These are phyloP conservation scores for Gossypium davidsonii DNA, from an alignment of 441 rosid species.

Conservation along the genomic window DNA sequence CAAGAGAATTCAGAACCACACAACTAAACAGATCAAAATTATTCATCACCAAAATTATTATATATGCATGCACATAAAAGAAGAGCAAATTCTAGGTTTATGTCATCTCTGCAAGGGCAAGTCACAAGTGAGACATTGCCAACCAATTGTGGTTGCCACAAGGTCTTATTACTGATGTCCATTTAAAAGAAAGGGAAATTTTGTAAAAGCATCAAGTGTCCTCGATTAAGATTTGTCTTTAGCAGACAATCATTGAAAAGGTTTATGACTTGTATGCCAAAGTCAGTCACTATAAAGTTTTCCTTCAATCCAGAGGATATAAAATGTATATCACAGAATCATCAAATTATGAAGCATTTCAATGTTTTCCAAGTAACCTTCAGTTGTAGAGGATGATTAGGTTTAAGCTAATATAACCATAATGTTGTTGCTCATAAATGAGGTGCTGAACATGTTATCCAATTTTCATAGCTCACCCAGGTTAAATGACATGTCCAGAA, in stretches of 20 bases:
- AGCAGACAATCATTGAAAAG: background rate
- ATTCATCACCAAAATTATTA: background rate
- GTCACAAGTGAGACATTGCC: background rate
- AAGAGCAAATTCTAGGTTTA: background rate
- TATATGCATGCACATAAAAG: background rate
- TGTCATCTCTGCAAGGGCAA: background rate
- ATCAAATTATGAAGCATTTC: slow-evolving; percentile 8
- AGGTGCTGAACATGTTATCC: slow-evolving; percentile 1
- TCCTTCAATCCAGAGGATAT: slow-evolving; percentile 1
- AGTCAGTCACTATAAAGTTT: background rate
- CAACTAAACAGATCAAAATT: slow-evolving; percentile 3
- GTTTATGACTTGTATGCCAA: background rate
- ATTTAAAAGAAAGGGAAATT: background rate
- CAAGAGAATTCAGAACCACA: slow-evolving; percentile 10
- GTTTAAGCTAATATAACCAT: background rate
- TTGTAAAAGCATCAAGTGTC: background rate
- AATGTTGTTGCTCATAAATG: slow-evolving; percentile 2
- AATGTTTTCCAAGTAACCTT: background rate
- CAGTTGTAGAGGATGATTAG: background rate
- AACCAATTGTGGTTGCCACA: background rate
- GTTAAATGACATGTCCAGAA: background rate
- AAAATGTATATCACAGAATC: background rate
- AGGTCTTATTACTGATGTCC: background rate
- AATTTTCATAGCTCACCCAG: background rate
- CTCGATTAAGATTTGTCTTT: background rate